Evolutionary conservation across 768 basidiomycete genomes (phyloP), one percentile per base, ranked within the genome.

Genomic region (Lepiota venenata): DNA sequence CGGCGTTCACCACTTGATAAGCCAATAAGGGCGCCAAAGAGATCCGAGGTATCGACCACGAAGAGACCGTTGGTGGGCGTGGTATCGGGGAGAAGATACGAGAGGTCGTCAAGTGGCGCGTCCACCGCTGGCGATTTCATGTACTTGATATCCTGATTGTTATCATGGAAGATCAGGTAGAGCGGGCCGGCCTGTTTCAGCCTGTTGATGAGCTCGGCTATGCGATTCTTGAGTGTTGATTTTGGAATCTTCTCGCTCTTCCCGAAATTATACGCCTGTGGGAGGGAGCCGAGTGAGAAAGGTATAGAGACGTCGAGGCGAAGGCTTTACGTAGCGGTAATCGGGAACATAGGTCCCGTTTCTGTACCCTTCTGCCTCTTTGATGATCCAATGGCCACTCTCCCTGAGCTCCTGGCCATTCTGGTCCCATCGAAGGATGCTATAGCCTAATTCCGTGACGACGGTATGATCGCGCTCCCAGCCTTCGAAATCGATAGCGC

Each of bases 391-490:
- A 64, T 91, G 87, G 0, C 79, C 84, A 40, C 71, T 61, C 47
- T 83, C 76, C 36, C 71, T 70, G 38, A 82, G 61, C 62, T 73
- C 74, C 39, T 71, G 40, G 3, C 76, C 83, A 21, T 77, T 71
- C 46, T 80, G 71, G n/a, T 54, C 44, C 82, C 85, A 91, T 8
- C 70, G 72, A 27, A 85, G 60, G 8, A 72, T 63, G 60, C 83
- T 82, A 78, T 82, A 93, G n/a, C 93, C 93, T 60, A 91, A 87
- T 65, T 95, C 93, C 21, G 88, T 91, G 58, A 93, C 73, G 18
- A 85, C 57, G 1, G 71, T 79, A 61, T 91, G 87, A 40, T 91
- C 88, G 39, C 68, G 67, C 63, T 94, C 92, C 90, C 90, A 93
- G 15, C 79, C 81, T 68, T 93, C 92, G 58, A 93, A 85, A 65